These are phyloP conservation scores for Xylaria sp. DNA, from an alignment of 2,329 filamentous ascomycete genomes.

Conservation along the genomic window DNA sequence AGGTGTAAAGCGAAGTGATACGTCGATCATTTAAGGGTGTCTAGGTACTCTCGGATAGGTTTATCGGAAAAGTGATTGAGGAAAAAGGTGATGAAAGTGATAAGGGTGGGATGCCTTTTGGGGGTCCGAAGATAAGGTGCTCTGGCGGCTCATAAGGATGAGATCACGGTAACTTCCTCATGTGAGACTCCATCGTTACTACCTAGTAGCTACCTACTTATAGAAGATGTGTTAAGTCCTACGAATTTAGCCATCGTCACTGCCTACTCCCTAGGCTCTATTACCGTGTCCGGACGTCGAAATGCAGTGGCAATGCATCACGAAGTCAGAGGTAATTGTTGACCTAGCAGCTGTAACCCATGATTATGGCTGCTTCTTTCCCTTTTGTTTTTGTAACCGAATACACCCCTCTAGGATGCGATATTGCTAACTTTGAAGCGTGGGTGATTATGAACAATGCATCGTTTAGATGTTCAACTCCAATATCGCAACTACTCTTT, in stretches of 20 bases:
- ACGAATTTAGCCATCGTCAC: not conserved
- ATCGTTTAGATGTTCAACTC: too few species aligned
- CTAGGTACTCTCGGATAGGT: not conserved
- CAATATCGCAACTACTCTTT: too few species aligned
- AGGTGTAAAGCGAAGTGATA: not conserved
- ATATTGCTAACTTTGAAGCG: too few species aligned
- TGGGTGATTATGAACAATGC: too few species aligned
- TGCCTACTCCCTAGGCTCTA: too few species aligned
- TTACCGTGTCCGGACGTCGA: not conserved
- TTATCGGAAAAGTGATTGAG: too few species aligned
- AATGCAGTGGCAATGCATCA: not conserved
- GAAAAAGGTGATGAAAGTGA: not conserved
- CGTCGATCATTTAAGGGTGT: not conserved
- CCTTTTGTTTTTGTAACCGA: too few species aligned
- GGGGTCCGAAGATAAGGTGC: not conserved
- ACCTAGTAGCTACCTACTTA: not conserved
- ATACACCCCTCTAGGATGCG: too few species aligned
- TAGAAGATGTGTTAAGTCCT: not conserved
- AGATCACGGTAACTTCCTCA: not conserved
- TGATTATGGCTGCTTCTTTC: too few species aligned
- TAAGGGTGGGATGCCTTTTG: not conserved
- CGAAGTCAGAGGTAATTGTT: too few species aligned
- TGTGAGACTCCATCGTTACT: too few species aligned
- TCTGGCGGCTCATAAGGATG: not conserved
- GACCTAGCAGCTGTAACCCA: too few species aligned